Base-by-base conservation (phyloP, 2,329 filamentous ascomycete genomes). In the Hymenoscyphus infarciens region DNA sequence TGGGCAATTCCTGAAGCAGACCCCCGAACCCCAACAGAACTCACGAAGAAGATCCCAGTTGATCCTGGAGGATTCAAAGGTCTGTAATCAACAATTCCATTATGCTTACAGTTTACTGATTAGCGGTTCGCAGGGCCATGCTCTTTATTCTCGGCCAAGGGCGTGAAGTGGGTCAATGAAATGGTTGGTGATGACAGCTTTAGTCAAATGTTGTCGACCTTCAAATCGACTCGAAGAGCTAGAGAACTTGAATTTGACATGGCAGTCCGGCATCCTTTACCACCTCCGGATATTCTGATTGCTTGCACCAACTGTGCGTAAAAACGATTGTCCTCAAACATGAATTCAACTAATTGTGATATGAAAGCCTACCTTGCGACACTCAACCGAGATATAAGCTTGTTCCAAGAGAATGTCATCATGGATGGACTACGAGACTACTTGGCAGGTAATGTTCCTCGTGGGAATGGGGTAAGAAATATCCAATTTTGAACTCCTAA, bases 161-260 rank as follows among this genome's bases (percentile, higher is more conserved):
- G 64, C 38, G 42, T 63, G 55, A 29, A 39, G 42, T 64, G 57
- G 60, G 58, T 66, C 22, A 63, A 66, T 55, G 16, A 25, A 8
- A 27, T 66, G 16, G 60, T 66, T 29, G 64, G 64, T 13, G 64
- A 66, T 59, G 58, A 64, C 7, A 57, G 60, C 25, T 66, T 64
- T 27, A 31, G 63, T 19, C 60, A 61, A 16, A 64, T 64, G 59
- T 6, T 64, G 13, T 58, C 52, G 5, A 59, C 33, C 4, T 56
- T 61, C 10, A 61, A n/a, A 25, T 39, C 57, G 27, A 19, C 31
- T 13, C 57, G 35, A 19, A 64, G 52, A 39, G 1, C 35, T 10
- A 56, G 56, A 39, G 35, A 64, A 10, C 38, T 56, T 19, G 56
- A 64, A 11, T 64, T 61, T 35, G 59, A 63, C 27, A 61, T 58